Evolutionary conservation across 2,329 filamentous ascomycete species (phyloP).

Genomic region (Trichoderma atrobrunneum): DNA sequence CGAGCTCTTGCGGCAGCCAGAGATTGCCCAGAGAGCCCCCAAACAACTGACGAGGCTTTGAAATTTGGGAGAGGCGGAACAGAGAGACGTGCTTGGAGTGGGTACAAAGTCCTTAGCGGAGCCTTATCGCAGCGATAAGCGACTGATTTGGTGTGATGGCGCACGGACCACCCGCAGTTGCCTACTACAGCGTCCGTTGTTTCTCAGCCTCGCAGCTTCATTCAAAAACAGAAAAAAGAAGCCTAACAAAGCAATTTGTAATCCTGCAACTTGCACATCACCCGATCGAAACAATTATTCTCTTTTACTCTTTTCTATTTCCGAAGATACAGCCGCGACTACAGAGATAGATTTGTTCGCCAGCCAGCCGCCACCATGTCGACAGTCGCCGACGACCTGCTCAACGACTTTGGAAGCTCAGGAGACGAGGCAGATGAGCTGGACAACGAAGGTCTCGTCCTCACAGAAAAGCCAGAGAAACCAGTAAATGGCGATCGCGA

Average conservation of each 20-base stretch:
- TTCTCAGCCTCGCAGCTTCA: constrained; percentile 28
- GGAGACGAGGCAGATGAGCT: constrained; percentile 71
- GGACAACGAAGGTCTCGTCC: constrained; percentile 48
- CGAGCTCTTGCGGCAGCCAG: background rate
- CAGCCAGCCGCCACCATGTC: constrained; percentile 59
- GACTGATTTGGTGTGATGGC: background rate
- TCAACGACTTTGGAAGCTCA: constrained; percentile 67
- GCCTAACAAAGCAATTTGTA: constrained; percentile 19
- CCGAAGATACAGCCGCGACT: background rate
- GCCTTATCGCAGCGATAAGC: constrained; percentile 19
- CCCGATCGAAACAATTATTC: background rate
- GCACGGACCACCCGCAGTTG: constrained; percentile 21
- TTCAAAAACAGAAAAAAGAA: constrained; percentile 13
- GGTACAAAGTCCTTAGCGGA: background rate
- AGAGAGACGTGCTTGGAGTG: background rate
- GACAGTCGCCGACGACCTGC: constrained; percentile 85
- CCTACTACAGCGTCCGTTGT: constrained; percentile 9
- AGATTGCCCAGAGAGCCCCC: background rate
- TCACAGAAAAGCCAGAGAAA: constrained; percentile 42
- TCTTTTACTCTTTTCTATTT: background rate
- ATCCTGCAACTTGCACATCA: background rate
- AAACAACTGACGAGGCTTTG: constrained; percentile 24
- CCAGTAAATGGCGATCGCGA: constrained; percentile 38
- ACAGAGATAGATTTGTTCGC: background rate
- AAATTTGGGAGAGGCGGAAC: constrained; percentile 22